A percentile compares a stretch with the other conserved stretches of the same genome.
Evolutionary conservation across 2,329 filamentous ascomycete genomes (phyloP).

Genomic region (Dichotomopilus funicola): DNA sequence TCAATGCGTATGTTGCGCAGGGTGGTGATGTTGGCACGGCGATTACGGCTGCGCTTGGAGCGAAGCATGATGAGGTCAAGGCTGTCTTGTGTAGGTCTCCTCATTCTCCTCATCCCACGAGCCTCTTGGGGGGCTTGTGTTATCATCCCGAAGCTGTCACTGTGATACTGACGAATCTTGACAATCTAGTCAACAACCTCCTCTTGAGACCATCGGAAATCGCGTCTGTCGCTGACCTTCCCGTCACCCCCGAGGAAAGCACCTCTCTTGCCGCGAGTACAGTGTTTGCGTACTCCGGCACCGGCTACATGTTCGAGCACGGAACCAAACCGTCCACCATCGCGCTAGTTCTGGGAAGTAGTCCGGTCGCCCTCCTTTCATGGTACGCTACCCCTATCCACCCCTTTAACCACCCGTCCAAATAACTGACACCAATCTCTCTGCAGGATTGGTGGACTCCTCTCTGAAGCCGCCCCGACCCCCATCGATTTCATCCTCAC

Average conservation of each 20-base stretch:
- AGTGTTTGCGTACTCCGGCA: slow-evolving; percentile 36
- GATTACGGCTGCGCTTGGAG: slow-evolving; percentile 37
- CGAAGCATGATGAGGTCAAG: slow-evolving; percentile 39
- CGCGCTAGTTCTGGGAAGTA: slow-evolving; percentile 45
- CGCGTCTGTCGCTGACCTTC: slow-evolving; percentile 3
- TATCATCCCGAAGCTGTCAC: background rate
- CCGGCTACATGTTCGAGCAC: slow-evolving; percentile 47
- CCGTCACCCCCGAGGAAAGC: slow-evolving; percentile 29
- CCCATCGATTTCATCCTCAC: slow-evolving; percentile 3
- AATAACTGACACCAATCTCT: background rate
- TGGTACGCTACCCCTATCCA: slow-evolving; percentile 31
- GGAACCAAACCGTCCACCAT: slow-evolving; percentile 49
- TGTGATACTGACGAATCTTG: background rate
- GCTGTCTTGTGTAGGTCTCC: slow-evolving; percentile 28
- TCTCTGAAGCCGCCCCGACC: background rate
- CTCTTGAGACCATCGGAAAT: slow-evolving; percentile 16
- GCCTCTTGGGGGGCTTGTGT: no score
- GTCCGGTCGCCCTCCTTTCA: slow-evolving; percentile 48
- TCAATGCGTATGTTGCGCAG: slow-evolving; percentile 48
- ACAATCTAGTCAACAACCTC: slow-evolving; percentile 11
- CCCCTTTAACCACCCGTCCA: background rate
- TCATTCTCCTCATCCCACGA: background rate
- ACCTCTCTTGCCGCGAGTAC: slow-evolving; percentile 30
- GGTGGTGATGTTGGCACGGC: slow-evolving; percentile 50
- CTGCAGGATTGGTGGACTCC: slow-evolving; percentile 5